These are phyloP conservation scores for Zygosaccharomyces lentus DNA, from an alignment of 805 yeast genomes.

Conservation along the genomic window DNA sequence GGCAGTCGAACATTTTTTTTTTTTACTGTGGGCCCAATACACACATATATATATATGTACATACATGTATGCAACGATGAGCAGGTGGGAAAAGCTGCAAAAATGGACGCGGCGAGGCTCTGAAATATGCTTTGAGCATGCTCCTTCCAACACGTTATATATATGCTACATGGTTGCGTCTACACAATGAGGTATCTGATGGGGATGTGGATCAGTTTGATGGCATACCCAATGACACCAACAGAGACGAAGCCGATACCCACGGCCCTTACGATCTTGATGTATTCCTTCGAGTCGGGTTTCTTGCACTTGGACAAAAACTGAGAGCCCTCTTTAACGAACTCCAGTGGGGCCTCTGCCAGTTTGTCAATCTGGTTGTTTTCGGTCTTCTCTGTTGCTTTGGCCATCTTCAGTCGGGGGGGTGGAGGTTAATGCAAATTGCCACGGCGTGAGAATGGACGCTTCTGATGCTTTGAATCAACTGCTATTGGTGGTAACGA, in stretches of 20 bases:
- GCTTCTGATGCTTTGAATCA: background rate
- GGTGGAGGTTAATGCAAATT: background rate
- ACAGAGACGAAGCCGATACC: slow-evolving; percentile 96
- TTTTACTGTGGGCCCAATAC: background rate
- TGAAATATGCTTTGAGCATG: background rate
- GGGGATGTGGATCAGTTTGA: slow-evolving; percentile 91
- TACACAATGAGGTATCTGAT: slow-evolving; percentile 92
- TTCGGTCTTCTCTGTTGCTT: slow-evolving; percentile 28
- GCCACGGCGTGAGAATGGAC: background rate
- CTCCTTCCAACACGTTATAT: background rate
- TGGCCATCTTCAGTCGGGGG: slow-evolving; percentile 18
- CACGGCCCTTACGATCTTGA: slow-evolving; percentile 87
- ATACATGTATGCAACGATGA: slow-evolving; percentile 4
- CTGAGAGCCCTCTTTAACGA: slow-evolving; percentile 84
- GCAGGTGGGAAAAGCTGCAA: background rate
- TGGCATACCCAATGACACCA: slow-evolving; percentile 96
- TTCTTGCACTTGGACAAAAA: slow-evolving; percentile 89
- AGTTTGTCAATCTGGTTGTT: slow-evolving; percentile 50
- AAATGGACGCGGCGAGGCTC: background rate
- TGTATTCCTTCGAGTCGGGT: slow-evolving; percentile 84
- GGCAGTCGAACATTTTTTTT: slow-evolving; percentile 2
- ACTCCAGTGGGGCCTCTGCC: slow-evolving; percentile 84
- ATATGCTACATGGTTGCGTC: slow-evolving; percentile 14
- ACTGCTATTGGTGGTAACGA: slow-evolving; percentile 1
- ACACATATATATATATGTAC: slow-evolving; percentile 3